A percentile compares a stretch with the other conserved stretches of the same genome.
Conservation (phyloP, 805 yeast species). For the Candida golubevii region DNA sequence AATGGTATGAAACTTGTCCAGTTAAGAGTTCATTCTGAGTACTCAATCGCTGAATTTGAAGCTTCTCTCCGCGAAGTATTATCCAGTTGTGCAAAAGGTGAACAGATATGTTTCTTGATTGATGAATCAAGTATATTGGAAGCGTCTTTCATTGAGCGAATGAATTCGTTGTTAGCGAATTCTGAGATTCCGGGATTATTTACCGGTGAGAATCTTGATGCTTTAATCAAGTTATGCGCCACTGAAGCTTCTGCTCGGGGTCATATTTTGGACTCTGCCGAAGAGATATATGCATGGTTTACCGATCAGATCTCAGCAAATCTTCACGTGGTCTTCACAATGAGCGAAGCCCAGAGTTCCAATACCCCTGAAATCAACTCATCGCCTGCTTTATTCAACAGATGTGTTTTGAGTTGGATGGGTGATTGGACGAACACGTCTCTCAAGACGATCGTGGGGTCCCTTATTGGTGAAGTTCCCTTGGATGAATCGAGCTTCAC, state of each 20-base stretch:
- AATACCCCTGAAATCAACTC: slow-evolving; percentile 49
- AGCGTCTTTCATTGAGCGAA: slow-evolving; percentile 77
- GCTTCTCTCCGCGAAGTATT: slow-evolving; percentile 53
- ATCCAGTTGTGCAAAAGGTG: slow-evolving; percentile 44
- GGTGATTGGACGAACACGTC: slow-evolving; percentile 69
- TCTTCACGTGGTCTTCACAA: slow-evolving; percentile 78
- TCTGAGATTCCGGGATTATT: slow-evolving; percentile 90
- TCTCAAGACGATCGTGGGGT: slow-evolving; percentile 46
- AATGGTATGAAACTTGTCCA: slow-evolving; percentile 65
- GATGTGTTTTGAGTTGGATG: slow-evolving; percentile 88
- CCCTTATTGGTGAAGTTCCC: slow-evolving; percentile 44
- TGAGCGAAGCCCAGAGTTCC: slow-evolving; percentile 41
- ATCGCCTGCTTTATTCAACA: slow-evolving; percentile 84
- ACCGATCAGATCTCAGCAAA: slow-evolving; percentile 60
- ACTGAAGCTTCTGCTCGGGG: slow-evolving; percentile 61
- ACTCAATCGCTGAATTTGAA: slow-evolving; percentile 63
- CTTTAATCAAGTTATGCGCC: slow-evolving; percentile 50
- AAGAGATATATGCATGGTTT: slow-evolving; percentile 76
- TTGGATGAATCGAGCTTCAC: slow-evolving; percentile 44
- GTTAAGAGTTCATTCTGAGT: slow-evolving; percentile 52
- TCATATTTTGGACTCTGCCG: slow-evolving; percentile 55
- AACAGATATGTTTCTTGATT: slow-evolving; percentile 63
- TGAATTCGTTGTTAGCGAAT: slow-evolving; percentile 91
- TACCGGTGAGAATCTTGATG: slow-evolving; percentile 61
- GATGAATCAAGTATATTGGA: slow-evolving; percentile 79